These are phyloP conservation scores for Verticillium nubilum DNA, from an alignment of 2,329 filamentous ascomycete species.

Conservation along the genomic window DNA sequence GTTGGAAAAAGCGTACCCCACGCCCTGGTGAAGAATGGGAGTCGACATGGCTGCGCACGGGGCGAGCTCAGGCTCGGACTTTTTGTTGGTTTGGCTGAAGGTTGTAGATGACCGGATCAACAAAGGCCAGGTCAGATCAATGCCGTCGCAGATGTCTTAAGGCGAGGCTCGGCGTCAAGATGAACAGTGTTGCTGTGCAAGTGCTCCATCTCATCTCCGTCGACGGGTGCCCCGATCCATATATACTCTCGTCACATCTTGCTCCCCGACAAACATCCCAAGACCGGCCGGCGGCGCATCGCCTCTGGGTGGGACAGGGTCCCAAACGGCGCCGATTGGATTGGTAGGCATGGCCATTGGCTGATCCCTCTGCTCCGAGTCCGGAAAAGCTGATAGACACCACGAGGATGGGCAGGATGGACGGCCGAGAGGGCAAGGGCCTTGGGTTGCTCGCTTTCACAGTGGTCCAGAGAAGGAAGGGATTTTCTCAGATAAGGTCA, in stretches of 20 bases:
- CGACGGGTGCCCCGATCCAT: background rate
- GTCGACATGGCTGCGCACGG: background rate
- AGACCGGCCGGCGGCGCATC: background rate
- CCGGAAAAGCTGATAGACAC: background rate
- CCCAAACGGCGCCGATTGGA: background rate
- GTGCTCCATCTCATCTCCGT: background rate
- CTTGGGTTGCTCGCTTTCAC: background rate
- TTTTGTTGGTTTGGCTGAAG: background rate
- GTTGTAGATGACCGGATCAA: background rate
- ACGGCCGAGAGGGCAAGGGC: background rate
- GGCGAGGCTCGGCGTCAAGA: background rate
- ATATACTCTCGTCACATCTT: background rate
- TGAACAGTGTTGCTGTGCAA: background rate
- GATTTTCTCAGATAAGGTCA: background rate
- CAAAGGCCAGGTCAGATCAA: background rate
- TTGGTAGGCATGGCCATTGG: background rate
- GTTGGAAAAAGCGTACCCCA: conserved; percentile 5
- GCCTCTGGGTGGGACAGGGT: background rate
- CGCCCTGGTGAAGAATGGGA: conserved; percentile 9
- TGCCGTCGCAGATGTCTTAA: background rate
- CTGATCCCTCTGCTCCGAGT: background rate
- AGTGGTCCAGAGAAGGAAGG: background rate
- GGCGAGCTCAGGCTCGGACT: background rate
- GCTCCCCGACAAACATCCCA: background rate
- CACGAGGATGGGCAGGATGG: background rate